Conservation (phyloP, 768 basidiomycete species). For the Lentinula guzmanii region DNA sequence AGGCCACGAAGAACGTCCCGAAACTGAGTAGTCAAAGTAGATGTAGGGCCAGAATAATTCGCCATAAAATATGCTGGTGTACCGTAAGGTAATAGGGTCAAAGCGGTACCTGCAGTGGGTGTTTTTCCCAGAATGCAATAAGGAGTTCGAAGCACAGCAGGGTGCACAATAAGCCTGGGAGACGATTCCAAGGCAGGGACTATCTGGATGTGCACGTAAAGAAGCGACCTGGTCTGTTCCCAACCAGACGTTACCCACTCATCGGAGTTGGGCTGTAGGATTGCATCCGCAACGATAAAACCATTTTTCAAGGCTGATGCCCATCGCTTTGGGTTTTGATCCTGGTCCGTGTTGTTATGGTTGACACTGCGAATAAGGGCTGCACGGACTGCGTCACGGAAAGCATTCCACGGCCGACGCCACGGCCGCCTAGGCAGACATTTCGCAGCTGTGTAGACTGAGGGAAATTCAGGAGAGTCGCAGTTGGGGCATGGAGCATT, state of each 20-base stretch:
- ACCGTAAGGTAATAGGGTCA: constrained; percentile 63
- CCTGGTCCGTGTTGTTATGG: constrained; percentile 20
- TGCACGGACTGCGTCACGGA: constrained; percentile 59
- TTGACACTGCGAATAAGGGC: constrained; percentile 50
- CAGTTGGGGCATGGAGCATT: constrained; percentile 24
- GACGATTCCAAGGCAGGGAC: constrained; percentile 28
- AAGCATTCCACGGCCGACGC: constrained; percentile 17
- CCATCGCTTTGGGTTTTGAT: constrained; percentile 41
- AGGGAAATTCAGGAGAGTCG: constrained; percentile 33
- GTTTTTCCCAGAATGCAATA: constrained; percentile 49
- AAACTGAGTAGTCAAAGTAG: constrained; percentile 58
- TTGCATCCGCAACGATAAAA: constrained; percentile 46
- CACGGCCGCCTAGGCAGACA: constrained; percentile 2
- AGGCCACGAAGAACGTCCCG: constrained; percentile 55
- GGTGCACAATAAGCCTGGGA: constrained; percentile 58
- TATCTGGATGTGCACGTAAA: constrained; percentile 56
- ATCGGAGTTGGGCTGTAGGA: constrained; percentile 25
- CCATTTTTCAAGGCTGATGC: constrained; percentile 31
- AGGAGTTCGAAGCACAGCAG: constrained; percentile 50
- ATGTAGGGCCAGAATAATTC: constrained; percentile 63
- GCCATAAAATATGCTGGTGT: constrained; percentile 70
- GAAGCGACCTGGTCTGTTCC: constrained; percentile 56
- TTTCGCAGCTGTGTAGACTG: constrained; percentile 10
- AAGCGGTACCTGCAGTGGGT: constrained; percentile 55
- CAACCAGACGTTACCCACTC: constrained; percentile 60